Evolutionary conservation across 129 eudicot species (phyloP).

Genomic region (Chrysanthemum lavandulifolium): DNA sequence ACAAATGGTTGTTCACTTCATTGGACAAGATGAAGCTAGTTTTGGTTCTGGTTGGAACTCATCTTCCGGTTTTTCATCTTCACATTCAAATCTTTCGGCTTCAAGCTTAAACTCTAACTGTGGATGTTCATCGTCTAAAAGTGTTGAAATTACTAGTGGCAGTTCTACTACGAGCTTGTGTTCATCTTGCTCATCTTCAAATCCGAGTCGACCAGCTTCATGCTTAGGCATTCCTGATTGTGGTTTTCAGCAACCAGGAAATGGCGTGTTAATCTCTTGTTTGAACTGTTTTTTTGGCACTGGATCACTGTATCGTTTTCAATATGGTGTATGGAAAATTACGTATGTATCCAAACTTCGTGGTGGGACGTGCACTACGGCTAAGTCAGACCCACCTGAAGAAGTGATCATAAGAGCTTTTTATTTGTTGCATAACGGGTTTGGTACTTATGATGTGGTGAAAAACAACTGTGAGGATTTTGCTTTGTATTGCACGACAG

Average conservation of each 20-base stretch:
- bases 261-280: constrained; percentile 51
- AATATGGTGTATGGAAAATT: constrained; percentile 36
- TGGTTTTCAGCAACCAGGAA: constrained; percentile 36
- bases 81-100: no score
- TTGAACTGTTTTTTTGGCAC: constrained; percentile 47
- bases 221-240: not conserved
- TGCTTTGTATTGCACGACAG: constrained; percentile 62
- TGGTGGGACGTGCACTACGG: constrained; percentile 65
- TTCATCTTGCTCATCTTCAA: no score
- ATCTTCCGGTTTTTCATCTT: no score
- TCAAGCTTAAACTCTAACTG: no score
- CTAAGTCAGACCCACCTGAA: constrained; percentile 41
- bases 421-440: constrained; percentile 49
- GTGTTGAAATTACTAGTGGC: no score
- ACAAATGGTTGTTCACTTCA: constrained; percentile 56
- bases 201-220: not conserved
- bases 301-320: constrained; percentile 42
- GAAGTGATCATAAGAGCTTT: constrained; percentile 46
- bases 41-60: no score
- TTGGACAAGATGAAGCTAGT: not conserved
- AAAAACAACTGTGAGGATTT: constrained; percentile 59
- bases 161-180: no score
- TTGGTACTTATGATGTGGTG: constrained; percentile 43
- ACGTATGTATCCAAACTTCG: constrained; percentile 38
- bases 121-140: no score